Conservation (phyloP, 169 alveolate species). For the Eimeria brunetti region DNA sequence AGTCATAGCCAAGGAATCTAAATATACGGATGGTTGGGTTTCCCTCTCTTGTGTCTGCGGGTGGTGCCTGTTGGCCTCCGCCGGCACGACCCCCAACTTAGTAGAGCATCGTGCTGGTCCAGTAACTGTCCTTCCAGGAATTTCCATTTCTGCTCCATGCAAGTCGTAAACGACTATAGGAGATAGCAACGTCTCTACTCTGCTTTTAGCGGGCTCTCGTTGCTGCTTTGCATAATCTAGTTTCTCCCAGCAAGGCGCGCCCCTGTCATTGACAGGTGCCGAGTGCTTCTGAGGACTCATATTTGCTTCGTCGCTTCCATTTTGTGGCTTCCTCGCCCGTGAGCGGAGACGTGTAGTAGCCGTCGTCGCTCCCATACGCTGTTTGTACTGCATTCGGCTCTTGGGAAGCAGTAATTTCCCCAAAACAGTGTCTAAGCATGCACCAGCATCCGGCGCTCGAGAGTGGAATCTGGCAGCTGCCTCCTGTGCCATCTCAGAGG, state of each 20-base stretch:
- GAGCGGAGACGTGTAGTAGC: conserved; percentile 41
- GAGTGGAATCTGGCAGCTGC: neutral
- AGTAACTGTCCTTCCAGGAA: neutral
- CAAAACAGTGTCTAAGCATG: conserved; percentile 15
- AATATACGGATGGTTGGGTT: neutral
- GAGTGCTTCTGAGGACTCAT: neutral
- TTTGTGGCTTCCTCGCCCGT: neutral
- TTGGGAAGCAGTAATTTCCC: conserved; percentile 53
- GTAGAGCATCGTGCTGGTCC: neutral
- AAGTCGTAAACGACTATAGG: neutral
- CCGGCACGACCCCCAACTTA: neutral
- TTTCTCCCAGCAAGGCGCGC: conserved; percentile 46
- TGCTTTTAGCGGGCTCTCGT: conserved; percentile 1
- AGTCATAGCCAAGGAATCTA: conserved; percentile 24
- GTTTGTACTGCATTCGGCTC: conserved; percentile 51
- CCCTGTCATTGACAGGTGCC: neutral
- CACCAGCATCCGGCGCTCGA: neutral
- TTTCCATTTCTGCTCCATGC: neutral
- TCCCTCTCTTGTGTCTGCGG: neutral
- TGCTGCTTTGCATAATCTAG: conserved; percentile 64
- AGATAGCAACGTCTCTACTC: neutral
- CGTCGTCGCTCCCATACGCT: conserved; percentile 36
- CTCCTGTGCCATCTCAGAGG: neutral
- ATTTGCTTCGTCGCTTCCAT: neutral
- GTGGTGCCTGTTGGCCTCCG: neutral